These are phyloP conservation scores for Lipomyces lipofer DNA, from an alignment of 805 yeast genomes.

Conservation along the genomic window DNA sequence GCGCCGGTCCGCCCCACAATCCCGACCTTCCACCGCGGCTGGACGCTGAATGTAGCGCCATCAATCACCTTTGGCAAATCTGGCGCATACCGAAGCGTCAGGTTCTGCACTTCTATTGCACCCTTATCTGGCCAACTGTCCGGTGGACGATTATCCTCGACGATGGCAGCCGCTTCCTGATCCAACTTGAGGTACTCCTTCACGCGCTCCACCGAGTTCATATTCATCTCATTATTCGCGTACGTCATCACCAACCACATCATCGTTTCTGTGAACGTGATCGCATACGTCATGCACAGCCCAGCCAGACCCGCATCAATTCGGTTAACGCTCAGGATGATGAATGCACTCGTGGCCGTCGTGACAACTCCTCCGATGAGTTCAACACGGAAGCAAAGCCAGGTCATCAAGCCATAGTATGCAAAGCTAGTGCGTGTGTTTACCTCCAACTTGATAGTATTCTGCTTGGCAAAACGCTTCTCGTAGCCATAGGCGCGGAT, in stretches of 20 bases:
- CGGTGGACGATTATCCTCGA: conserved; percentile 67
- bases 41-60: conserved; percentile 76
- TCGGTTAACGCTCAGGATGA: conserved; percentile 59
- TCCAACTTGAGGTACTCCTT: conserved; percentile 79
- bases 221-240: conserved; percentile 86
- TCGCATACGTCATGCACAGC: conserved; percentile 86
- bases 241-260: conserved; percentile 90
- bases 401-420: conserved; percentile 90
- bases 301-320: conserved; percentile 95
- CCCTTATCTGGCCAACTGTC: conserved; percentile 84
- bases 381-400: conserved; percentile 86
- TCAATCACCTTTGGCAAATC: conserved; percentile 84
- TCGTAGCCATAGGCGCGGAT: conserved; percentile 96
- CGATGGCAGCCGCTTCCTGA: conserved; percentile 73
- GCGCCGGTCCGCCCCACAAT: conserved; percentile 99
- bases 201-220: conserved; percentile 95
- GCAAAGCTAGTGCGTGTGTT: conserved; percentile 89
- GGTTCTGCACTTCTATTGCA: conserved; percentile 67
- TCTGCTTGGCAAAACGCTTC: conserved; percentile 75
- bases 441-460: conserved; percentile 71
- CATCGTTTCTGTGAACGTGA: conserved; percentile 81
- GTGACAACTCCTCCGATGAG: conserved; percentile 78
- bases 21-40: conserved; percentile 80
- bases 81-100: conserved; percentile 85
- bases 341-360: conserved; percentile 76